phyloP scores from a whole-genome alignment of 495 filamentous ascomycete species.

The Lophiostoma macrostomum region DNA sequence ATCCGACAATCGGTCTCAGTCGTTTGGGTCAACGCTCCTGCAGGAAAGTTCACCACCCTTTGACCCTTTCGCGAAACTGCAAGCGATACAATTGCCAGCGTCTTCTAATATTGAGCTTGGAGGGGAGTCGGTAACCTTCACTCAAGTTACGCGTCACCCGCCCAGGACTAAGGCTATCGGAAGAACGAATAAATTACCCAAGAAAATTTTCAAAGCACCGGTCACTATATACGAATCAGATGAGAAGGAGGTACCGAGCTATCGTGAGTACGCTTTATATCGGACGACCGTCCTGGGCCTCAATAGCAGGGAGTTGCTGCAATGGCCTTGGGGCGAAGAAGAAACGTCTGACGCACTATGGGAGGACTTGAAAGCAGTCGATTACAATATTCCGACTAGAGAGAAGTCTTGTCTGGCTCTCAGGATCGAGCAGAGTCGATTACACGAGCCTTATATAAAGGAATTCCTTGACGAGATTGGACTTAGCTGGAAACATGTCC shows the following conservation, averaged over 20 bases:
- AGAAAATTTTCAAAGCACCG: slow-evolving; percentile 2
- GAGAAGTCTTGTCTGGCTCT: not conserved
- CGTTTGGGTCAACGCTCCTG: not conserved
- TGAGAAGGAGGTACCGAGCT: slow-evolving; percentile 13
- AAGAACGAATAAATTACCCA: not conserved
- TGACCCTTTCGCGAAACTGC: slow-evolving; percentile 23
- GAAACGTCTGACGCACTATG: no score
- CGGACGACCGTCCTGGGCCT: slow-evolving; percentile 29
- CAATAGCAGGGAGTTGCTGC: slow-evolving; percentile 34
- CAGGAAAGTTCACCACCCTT: not conserved
- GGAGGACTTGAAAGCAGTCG: slow-evolving; percentile 9
- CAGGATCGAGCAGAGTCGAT: slow-evolving; percentile 10
- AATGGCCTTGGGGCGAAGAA: no score
- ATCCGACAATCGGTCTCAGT: not conserved
- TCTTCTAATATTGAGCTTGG: not conserved
- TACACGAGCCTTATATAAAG: slow-evolving; percentile 28
- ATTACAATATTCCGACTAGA: not conserved
- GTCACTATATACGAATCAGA: slow-evolving; percentile 7
- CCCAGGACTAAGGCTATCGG: no score
- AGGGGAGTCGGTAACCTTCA: not conserved
- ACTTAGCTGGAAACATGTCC: slow-evolving; percentile 32
- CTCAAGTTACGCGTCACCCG: not conserved
- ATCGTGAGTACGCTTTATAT: slow-evolving; percentile 13
- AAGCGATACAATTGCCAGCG: slow-evolving; percentile 12
- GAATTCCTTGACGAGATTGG: slow-evolving; percentile 34